Evolutionary conservation across 2,329 filamentous ascomycete species (phyloP), one percentile per base, ranked within the genome.

Genomic region (Alternaria brassicae): DNA sequence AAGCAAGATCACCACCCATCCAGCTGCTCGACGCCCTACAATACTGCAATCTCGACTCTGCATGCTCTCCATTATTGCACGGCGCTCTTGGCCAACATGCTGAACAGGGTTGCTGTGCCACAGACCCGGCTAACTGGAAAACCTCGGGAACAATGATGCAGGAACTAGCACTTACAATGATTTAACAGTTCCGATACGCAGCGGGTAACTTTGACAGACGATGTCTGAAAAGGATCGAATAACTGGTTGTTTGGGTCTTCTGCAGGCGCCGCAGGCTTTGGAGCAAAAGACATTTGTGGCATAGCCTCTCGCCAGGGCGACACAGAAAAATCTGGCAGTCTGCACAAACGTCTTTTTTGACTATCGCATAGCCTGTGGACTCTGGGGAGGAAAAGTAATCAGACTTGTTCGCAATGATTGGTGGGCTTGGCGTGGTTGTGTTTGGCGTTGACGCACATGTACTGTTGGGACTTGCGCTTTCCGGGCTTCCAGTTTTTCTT

Each of bases 191-290:
- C 73, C 15, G 73, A 72, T 7, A 73, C 67, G 3, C 45, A 64
- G 39, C 56, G 60, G 53, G 71, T 68, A 17, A 74, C 67, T 3
- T 71, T 63, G 3, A 78, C 61, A 6, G 74, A 67, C 15, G 65
- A 67, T 1, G 69, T 71, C 17, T 67, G 62, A 60, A 78, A 77
- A 4, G 76, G 76, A 57, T 78, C 76, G 51, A 76, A 69, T 8
- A 70, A 51, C 50, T 68, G 66, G 23, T 68, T 71, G 34, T 72
- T 69, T 19, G 69, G 63, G 25, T 70, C 72, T 49, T 72, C 62
- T 39, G 41, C 51, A 17, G 62, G 66, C n/a, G 57, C 53, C 12
- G 63, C 36, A 36, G 67, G 61, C 50, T 60, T 68, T n/a, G n/a
- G 28, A 71, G 58, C 30, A 66, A 52, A 15, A 70, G 58, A 55